phyloP scores from a whole-genome alignment of 208 protist genomes.

The Leishmania mexicana region DNA sequence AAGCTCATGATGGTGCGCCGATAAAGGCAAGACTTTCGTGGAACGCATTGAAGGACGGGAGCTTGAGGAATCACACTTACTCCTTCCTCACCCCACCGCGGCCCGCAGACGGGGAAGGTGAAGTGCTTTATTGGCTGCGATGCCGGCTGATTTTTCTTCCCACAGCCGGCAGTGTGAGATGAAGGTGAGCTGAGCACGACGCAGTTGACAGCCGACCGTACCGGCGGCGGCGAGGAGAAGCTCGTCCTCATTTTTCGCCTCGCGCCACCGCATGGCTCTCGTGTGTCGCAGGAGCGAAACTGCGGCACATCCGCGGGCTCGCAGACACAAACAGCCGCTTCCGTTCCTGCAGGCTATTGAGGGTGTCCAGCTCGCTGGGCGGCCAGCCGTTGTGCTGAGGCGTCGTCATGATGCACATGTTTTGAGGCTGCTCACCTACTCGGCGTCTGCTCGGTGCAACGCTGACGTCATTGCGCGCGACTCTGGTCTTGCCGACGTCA shows the following conservation, averaged over 20 bases:
- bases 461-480: constrained; percentile 1
- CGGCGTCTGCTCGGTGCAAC: not conserved
- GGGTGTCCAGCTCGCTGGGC: not conserved
- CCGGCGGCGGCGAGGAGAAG: not conserved
- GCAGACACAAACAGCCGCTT: not conserved
- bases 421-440: constrained; percentile 7
- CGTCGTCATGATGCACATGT: not conserved
- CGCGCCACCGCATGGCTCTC: not conserved
- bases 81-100: not conserved
- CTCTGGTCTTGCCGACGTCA: constrained; percentile 9
- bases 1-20: not conserved
- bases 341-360: constrained; percentile 13
- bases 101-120: constrained; percentile 4
- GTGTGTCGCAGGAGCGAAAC: not conserved
- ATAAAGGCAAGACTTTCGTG: not conserved
- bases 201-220: constrained; percentile 5
- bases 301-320: not conserved
- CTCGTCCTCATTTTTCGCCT: constrained; percentile 6
- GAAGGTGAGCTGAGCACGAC: not conserved
- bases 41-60: not conserved
- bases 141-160: constrained; percentile 5
- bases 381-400: not conserved
- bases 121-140: constrained; percentile 11
- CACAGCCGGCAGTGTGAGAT: not conserved
- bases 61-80: constrained; percentile 6